Evolutionary conservation across 2,329 filamentous ascomycete species (phyloP), one percentile per base, ranked within the genome.

Genomic region (Drechmeria coniospora): DNA sequence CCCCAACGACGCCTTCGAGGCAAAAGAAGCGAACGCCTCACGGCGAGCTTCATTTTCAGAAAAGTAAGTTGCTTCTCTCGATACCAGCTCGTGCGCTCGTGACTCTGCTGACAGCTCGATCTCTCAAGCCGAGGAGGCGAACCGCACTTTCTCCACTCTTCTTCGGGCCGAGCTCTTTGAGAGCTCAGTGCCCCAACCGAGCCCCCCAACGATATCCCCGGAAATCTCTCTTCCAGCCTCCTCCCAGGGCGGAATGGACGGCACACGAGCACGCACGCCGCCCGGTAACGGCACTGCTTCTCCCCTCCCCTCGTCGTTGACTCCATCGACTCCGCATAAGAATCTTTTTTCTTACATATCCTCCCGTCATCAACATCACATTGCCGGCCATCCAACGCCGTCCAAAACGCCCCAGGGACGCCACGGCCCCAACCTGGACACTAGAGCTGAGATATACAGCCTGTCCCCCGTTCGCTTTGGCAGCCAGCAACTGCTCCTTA

Each of bases 261-360:
- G 74, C 27, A 78, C 74, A 27, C 68, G 80, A 44, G 79, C 81
- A 27, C 74, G 79, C 39, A 94, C 87, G 5, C 86, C 86, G 25
- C 86, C 86, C 15, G 73, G 67, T 32, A 73, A 74, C 40, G 53
- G 56, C 12, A 60, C 72, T 10, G 58, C 65, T 10, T 61, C 72
- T 9, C 63, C 69, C 15, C 54, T 84, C n/a, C 75, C 80, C 8
- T 69, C 78, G 2, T 76, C 73, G 31, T 64, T 90, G 32, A 93
- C 87, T 1, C 90, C 90, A 1, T 92, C 87, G 1, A 98, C 90
- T 4, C 90, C 90, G 8, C 84, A 93, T 54, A 95, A 94, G 57
- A 98, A 98, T 40, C 70, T 98, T 21, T 95, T 98, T 49, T 82
- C 79, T 15, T 94, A 92, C 50, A 75, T 82, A 54, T 86, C 81